These are phyloP conservation scores for Talaromyces sp. DNA, from an alignment of 2,329 filamentous ascomycete species.

Conservation along the genomic window DNA sequence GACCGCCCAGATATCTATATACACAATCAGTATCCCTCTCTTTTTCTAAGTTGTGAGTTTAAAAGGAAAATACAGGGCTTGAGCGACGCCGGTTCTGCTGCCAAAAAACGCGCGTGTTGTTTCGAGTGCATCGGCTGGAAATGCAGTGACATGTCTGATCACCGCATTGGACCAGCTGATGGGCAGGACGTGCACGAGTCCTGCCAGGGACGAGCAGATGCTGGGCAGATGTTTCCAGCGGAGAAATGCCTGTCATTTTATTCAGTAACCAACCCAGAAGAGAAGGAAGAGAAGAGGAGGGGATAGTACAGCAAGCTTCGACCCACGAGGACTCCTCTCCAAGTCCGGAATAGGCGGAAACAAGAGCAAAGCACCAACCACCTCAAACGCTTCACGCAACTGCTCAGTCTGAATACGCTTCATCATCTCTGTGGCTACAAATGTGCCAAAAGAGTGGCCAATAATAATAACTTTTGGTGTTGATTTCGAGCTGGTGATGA, in stretches of 20 bases:
- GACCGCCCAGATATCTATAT: slow-evolving; percentile 1
- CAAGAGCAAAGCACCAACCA: slow-evolving; percentile 6
- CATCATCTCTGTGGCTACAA: slow-evolving; percentile 9
- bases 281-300: too few species aligned
- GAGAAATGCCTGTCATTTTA: background rate
- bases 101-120: slow-evolving; percentile 3
- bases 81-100: slow-evolving; percentile 7
- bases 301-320: slow-evolving; percentile 5
- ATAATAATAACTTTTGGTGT: slow-evolving; percentile 8
- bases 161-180: slow-evolving; percentile 1
- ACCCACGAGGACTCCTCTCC: slow-evolving; percentile 4
- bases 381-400: background rate
- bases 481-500: background rate
- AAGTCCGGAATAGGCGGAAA: slow-evolving; percentile 12
- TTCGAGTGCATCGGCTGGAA: slow-evolving; percentile 6
- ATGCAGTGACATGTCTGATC: slow-evolving; percentile 2
- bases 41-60: background rate
- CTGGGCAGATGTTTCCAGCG: slow-evolving; percentile 7
- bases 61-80: slow-evolving; percentile 3
- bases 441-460: slow-evolving; percentile 9
- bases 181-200: slow-evolving; percentile 1
- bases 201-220: slow-evolving; percentile 1
- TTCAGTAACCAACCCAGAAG: background rate
- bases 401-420: background rate
- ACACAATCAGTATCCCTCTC: background rate